Percentiles rank a stretch among this genome's conserved stretches.
Evolutionary conservation across 306 rosid species (phyloP).

Genomic region (Malus domestica): DNA sequence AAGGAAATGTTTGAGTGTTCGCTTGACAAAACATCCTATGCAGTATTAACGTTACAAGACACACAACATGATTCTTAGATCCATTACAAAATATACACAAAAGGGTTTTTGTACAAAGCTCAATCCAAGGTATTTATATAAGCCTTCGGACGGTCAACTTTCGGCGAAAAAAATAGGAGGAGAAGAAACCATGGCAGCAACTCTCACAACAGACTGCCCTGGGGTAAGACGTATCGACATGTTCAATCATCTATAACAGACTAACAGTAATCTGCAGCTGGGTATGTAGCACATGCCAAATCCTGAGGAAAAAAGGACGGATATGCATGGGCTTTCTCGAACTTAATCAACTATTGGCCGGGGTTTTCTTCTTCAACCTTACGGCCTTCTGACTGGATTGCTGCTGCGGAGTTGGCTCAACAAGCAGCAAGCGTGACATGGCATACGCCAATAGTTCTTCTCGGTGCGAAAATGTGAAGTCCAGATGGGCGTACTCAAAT

Average conservation of each 20-base stretch:
- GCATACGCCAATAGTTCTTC: constrained; percentile 85
- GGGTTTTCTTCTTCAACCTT: constrained; percentile 29
- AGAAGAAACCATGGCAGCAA: background rate
- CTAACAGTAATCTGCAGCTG: background rate
- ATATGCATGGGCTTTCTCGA: background rate
- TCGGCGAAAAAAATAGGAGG: constrained; percentile 11
- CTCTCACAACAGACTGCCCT: background rate
- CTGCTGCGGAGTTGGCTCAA: constrained; percentile 38
- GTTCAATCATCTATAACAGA: constrained; percentile 3
- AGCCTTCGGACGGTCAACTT: background rate
- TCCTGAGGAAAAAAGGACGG: constrained; percentile 4
- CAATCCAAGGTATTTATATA: background rate
- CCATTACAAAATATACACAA: background rate
- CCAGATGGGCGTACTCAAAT: constrained; percentile 89
- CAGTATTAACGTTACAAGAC: background rate
- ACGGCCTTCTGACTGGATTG: constrained; percentile 25
- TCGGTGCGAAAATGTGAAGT: constrained; percentile 83
- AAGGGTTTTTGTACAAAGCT: background rate
- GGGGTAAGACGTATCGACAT: background rate
- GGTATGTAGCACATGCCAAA: constrained; percentile 15
- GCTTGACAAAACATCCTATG: background rate
- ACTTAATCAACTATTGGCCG: constrained; percentile 8
- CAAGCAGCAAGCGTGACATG: constrained; percentile 68
- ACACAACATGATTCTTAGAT: background rate
- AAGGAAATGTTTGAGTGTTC: background rate